Evolutionary conservation across 228 moss, liverwort and hornwort genomes (phyloP).

Genomic region (Sphagnum magellanicum): DNA sequence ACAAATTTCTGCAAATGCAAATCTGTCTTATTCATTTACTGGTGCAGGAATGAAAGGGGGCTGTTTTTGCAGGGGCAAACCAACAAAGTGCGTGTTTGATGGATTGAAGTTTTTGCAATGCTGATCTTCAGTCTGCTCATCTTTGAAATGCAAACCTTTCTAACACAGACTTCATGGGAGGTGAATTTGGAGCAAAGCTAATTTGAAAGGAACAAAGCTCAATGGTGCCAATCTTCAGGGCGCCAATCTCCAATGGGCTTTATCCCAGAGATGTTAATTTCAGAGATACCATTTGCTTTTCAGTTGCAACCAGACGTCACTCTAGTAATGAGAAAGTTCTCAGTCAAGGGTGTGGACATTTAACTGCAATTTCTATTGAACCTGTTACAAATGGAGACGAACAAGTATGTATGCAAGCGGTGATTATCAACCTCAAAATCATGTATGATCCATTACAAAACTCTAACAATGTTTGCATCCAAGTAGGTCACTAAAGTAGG

Average conservation of each 20-base stretch:
- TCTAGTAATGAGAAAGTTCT: too few species aligned
- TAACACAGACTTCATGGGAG: slow-evolving; percentile 70
- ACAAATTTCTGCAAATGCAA: slow-evolving; percentile 84
- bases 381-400: too few species aligned
- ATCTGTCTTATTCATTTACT: slow-evolving; percentile 36
- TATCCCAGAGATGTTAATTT: slow-evolving; percentile 84
- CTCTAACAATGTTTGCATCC: too few species aligned
- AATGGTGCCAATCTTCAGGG: slow-evolving; percentile 90
- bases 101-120: slow-evolving; percentile 81
- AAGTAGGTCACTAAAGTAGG: too few species aligned
- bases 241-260: slow-evolving; percentile 88
- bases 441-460: too few species aligned
- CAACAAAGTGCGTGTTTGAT: slow-evolving; percentile 75
- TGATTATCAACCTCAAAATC: too few species aligned
- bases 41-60: slow-evolving; percentile 73
- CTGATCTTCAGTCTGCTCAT: slow-evolving; percentile 76
- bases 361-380: too few species aligned
- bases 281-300: slow-evolving; percentile 31
- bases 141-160: slow-evolving; percentile 87
- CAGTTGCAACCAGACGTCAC: too few species aligned
- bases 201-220: slow-evolving; percentile 76
- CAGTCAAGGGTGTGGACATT: too few species aligned
- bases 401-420: too few species aligned
- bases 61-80: slow-evolving; percentile 80
- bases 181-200: slow-evolving; percentile 30